Percentiles rank a stretch among this genome's conserved stretches.
Conservation (phyloP, 371 early-diverging fungal genomes). For the Encephalitozoon hellem region DNA sequence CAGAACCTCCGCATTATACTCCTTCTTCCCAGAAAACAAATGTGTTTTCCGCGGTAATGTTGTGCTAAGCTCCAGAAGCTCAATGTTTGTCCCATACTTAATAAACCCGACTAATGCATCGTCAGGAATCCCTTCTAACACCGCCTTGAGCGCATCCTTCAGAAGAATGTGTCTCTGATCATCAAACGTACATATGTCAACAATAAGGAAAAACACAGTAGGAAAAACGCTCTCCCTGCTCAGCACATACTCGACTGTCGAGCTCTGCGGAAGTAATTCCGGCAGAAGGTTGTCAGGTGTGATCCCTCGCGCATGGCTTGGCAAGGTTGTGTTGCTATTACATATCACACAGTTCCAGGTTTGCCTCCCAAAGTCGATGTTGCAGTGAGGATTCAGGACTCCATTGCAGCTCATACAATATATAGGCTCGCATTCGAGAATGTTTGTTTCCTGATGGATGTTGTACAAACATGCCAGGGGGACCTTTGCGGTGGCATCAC, state of each 20-base stretch:
- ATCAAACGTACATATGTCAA: slow-evolving; percentile 79
- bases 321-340: slow-evolving; percentile 83
- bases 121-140: slow-evolving; percentile 76
- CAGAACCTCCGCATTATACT: slow-evolving; percentile 69
- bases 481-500: slow-evolving; percentile 80
- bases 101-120: slow-evolving; percentile 87
- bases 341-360: slow-evolving; percentile 98
- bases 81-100: slow-evolving; percentile 92
- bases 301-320: slow-evolving; percentile 93
- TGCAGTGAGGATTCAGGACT: slow-evolving; percentile 90
- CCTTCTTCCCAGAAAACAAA: slow-evolving; percentile 91
- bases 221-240: slow-evolving; percentile 68
- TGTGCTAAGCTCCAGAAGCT: slow-evolving; percentile 61
- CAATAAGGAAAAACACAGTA: slow-evolving; percentile 88
- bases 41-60: slow-evolving; percentile 83
- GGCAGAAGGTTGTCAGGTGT: slow-evolving; percentile 81
- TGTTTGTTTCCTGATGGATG: slow-evolving; percentile 72
- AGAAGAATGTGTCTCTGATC: slow-evolving; percentile 87
- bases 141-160: slow-evolving; percentile 77
- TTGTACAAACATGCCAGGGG: slow-evolving; percentile 90
- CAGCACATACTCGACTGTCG: slow-evolving; percentile 90
- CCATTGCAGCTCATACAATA: slow-evolving; percentile 86
- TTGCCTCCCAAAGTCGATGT: slow-evolving; percentile 80
- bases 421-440: slow-evolving; percentile 86
- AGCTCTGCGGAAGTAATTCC: slow-evolving; percentile 79